Base-by-base conservation (phyloP, 2,329 filamentous ascomycete species). In the Penicillium sclerotiorum region DNA sequence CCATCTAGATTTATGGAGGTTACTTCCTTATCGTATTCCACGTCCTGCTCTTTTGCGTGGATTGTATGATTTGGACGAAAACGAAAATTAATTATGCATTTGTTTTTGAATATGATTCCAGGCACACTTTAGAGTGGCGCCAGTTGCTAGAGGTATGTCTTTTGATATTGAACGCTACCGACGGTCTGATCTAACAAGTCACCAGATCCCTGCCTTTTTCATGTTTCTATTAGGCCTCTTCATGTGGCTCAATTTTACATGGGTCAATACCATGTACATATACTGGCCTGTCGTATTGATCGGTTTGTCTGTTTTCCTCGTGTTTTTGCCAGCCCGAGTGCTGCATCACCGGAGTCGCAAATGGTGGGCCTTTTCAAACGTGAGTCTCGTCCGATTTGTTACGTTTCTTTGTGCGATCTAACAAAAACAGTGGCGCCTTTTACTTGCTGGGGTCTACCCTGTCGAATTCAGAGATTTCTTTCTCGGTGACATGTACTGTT, bases 381-480 rank as follows among this genome's bases (percentile, higher is more conserved):
- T 92, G 70, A 76, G 88, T 78, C 15, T 21, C 4, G 12, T 21
- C 15, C 17, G 12, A 3, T 2, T 21, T 7, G 8, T 22, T 32
- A 15, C 8, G 15, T 18, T 2, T 28, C 21, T 30, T 17, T 4
- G n/a, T 25, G 13, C 17, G n/a, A 27, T 18, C 46, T 53, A 35
- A 68, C 51, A 23, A 11, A 9, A 32, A 8, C 56, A 94, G 87
- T 95, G 89, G 82, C 89, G 94, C 53, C 78, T 97, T 15, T 75
- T 95, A 45, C 80, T 93, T 41, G 90, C 93, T 12, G 92, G 92
- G 4, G 69, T 95, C 17, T 96, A 95, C 64, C 90, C 90, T 1
- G 94, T 99, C 42, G 93, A 97, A 68, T 99, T 97, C 69, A 84
- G 92, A 50, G 94, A 99, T 71, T 97, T 99, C 74, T 97, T 96